These are phyloP conservation scores for Penicillium rolfsii DNA, from an alignment of 2,329 filamentous ascomycete species.

Conservation along the genomic window DNA sequence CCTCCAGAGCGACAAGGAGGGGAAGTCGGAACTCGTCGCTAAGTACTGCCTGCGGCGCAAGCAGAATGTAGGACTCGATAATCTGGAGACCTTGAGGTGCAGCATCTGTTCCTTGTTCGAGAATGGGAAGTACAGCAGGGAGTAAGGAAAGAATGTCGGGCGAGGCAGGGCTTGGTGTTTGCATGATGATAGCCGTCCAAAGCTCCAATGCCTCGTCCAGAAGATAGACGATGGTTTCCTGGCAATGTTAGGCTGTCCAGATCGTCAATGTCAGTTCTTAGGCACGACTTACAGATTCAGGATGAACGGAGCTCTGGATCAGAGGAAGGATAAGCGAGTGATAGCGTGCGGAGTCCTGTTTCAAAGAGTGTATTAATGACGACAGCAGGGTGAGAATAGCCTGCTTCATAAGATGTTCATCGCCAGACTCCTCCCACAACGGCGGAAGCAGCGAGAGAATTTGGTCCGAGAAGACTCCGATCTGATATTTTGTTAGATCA, in stretches of 20 bases:
- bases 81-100: slow-evolving; percentile 66
- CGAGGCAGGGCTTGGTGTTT: slow-evolving; percentile 64
- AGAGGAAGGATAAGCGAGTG: slow-evolving; percentile 80
- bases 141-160: slow-evolving; percentile 66
- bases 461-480: slow-evolving; percentile 70
- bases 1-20: slow-evolving; percentile 44
- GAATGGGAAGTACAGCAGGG: slow-evolving; percentile 65
- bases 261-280: neutral
- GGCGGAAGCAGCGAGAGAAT: slow-evolving; percentile 79
- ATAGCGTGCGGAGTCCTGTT: slow-evolving; percentile 73
- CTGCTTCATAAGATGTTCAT: slow-evolving; percentile 92
- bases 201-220: slow-evolving; percentile 91
- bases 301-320: slow-evolving; percentile 76
- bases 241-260: neutral
- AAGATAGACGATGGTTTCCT: slow-evolving; percentile 74
- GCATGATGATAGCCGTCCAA: slow-evolving; percentile 74
- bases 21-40: slow-evolving; percentile 44
- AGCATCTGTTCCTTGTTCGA: slow-evolving; percentile 68
- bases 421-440: slow-evolving; percentile 82
- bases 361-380: slow-evolving; percentile 84
- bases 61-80: slow-evolving; percentile 69
- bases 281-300: slow-evolving; percentile 62
- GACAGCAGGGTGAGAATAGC: slow-evolving; percentile 84
- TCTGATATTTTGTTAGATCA: slow-evolving; percentile 44
- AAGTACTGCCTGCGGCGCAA: slow-evolving; percentile 58